Conservation (phyloP, 306 rosid species). For the Medicago lupulina region DNA sequence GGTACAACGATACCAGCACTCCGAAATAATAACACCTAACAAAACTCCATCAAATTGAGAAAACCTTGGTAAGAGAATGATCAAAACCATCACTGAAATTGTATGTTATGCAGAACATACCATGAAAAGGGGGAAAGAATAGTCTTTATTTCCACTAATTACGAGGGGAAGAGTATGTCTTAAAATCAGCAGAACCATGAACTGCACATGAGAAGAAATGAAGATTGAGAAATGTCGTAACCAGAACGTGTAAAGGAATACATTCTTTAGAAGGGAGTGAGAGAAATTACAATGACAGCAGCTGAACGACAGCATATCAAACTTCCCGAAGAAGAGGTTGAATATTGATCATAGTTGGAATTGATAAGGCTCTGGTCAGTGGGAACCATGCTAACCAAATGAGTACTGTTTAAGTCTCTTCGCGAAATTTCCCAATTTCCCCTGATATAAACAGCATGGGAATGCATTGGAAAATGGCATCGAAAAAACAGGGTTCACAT, state of each 20-base stretch:
- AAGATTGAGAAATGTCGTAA: constrained; percentile 19
- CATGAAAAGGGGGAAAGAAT: constrained; percentile 67
- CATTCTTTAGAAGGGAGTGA: constrained; percentile 33
- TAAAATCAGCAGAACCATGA: constrained; percentile 78
- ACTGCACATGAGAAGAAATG: constrained; percentile 57
- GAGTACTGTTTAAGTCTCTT: constrained; percentile 74
- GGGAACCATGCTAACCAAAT: constrained; percentile 86
- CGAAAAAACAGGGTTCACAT: background rate
- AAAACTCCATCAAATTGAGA: constrained; percentile 39
- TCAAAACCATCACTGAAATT: constrained; percentile 11
- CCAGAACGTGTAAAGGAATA: background rate
- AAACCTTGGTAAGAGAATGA: constrained; percentile 31
- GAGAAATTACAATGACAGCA: constrained; percentile 65
- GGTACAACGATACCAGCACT: constrained; percentile 71
- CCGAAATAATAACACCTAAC: constrained; percentile 69
- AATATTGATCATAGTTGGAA: constrained; percentile 64
- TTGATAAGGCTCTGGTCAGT: constrained; percentile 56
- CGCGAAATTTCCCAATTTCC: constrained; percentile 96
- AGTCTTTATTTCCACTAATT: constrained; percentile 54
- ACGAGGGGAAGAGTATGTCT: constrained; percentile 82
- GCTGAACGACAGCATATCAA: constrained; percentile 63
- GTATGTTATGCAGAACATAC: constrained; percentile 53
- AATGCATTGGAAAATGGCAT: constrained; percentile 19
- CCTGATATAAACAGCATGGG: constrained; percentile 52
- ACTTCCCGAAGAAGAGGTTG: constrained; percentile 64